Conservation (phyloP, 73 alveolate genomes). For the Paramecium octaurelia region DNA sequence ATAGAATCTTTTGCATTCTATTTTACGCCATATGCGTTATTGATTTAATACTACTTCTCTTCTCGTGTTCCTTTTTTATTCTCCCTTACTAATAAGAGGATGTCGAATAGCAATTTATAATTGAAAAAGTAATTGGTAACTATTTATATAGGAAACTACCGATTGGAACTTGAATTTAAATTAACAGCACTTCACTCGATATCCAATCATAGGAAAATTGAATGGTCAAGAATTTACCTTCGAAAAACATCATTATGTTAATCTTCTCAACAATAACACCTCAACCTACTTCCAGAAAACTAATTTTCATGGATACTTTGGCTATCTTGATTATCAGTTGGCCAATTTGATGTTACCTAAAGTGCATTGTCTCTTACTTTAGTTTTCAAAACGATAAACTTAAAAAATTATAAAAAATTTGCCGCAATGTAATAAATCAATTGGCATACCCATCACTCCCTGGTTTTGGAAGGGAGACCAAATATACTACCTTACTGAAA, state of each 20-base stretch:
- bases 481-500: not conserved
- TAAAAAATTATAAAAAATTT: not conserved
- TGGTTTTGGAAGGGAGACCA: not conserved
- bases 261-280: not conserved
- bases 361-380: not conserved
- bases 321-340: not conserved
- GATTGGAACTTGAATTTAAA: not conserved
- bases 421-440: not conserved
- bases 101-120: not conserved
- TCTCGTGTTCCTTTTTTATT: not conserved
- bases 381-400: not conserved
- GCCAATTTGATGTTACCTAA: not conserved
- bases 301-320: not conserved
- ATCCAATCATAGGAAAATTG: not conserved
- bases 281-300: not conserved
- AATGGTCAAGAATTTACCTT: not conserved
- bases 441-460: not conserved
- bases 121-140: not conserved
- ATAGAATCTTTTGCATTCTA: not conserved
- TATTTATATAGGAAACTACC: not conserved
- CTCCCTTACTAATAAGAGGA: not conserved
- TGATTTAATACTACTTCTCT: not conserved
- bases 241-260: not conserved
- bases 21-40: not conserved
- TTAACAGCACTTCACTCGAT: not conserved